Conservation (phyloP, 306 rosid species). For the Vicia faba region DNA sequence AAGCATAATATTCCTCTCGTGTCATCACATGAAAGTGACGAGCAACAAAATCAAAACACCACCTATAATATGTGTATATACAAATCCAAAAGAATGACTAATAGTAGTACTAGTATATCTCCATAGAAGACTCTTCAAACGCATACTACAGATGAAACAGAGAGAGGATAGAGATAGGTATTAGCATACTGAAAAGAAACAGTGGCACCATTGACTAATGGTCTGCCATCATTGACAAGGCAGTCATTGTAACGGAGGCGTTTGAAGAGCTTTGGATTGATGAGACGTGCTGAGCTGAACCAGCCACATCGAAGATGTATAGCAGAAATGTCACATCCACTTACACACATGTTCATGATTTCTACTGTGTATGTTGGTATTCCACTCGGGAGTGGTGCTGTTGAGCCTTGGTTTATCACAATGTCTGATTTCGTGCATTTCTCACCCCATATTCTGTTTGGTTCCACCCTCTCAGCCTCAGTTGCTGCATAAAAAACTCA, state of each 20-base stretch:
- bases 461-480: slow-evolving; percentile 45
- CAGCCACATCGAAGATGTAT: slow-evolving; percentile 83
- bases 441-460: slow-evolving; percentile 76
- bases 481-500: slow-evolving; percentile 27
- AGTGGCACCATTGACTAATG: slow-evolving; percentile 60
- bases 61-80: slow-evolving; percentile 45
- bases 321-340: slow-evolving; percentile 68
- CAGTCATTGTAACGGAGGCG: slow-evolving; percentile 80
- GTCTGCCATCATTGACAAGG: slow-evolving; percentile 75
- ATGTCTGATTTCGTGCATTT: slow-evolving; percentile 68
- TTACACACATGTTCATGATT: slow-evolving; percentile 67
- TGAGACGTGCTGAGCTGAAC: slow-evolving; percentile 86
- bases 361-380: slow-evolving; percentile 85
- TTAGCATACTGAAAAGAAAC: slow-evolving; percentile 80
- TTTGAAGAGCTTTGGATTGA: slow-evolving; percentile 81
- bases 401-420: slow-evolving; percentile 75
- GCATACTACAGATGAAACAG: slow-evolving; percentile 65
- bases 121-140: slow-evolving; percentile 12
- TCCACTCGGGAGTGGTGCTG: slow-evolving; percentile 76
- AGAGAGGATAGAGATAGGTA: slow-evolving; percentile 67
- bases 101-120: neutral
- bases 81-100: slow-evolving; percentile 30
- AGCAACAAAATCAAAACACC: slow-evolving; percentile 18
- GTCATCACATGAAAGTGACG: slow-evolving; percentile 22
- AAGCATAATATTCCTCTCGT: slow-evolving; percentile 39